Base-by-base conservation (phyloP, 2,329 filamentous ascomycete genomes). In the Nothophoma quercina region DNA sequence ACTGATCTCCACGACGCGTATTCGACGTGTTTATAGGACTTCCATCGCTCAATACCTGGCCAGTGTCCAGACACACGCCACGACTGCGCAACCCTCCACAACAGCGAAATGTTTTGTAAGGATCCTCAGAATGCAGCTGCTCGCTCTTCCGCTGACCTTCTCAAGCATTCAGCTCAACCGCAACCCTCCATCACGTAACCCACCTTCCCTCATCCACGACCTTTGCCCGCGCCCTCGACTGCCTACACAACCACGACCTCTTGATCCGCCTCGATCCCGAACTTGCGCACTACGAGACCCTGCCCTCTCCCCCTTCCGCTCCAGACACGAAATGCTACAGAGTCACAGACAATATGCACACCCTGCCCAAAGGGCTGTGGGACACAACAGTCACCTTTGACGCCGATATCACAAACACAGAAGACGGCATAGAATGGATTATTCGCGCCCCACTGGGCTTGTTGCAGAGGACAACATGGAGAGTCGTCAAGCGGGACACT, bases 231-330 rank as follows among this genome's bases (percentile, higher is more conserved):
- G 69, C 64, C 3, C 52, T 73, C 29, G 16, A 51, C 1, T 48
- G 47, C 19, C 64, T 74, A 9, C 70, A 72, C 33, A 67, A 75
- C 59, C 72, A 75, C 54, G 71, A 73, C 49, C 54, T 73, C 26
- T 63, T 74, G 19, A 71, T 75, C 43, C 64, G 63, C 0, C 66
- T 75, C 55, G 72, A 75, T 43, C 71, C 72, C 8, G 72, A 75
- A 50, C 62, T 73, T 38, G 56, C 63, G 1, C 62, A 63, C 55
- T 74, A 74, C 60, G 65, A 69, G 30, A 53, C 52, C 2, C 58
- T 69, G 2, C 62, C 70, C 18, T 29, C 58, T 1, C 60, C 65
- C n/a, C 39, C 57, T 8, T 28, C 52, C 1, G 43, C 60, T 1
- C 59, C 64, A 5, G 26, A 61, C 7, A 66, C 71, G 7, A 74